phyloP scores from a whole-genome alignment of 192 early-diverging fungal genomes.

The Podochytrium sp. region DNA sequence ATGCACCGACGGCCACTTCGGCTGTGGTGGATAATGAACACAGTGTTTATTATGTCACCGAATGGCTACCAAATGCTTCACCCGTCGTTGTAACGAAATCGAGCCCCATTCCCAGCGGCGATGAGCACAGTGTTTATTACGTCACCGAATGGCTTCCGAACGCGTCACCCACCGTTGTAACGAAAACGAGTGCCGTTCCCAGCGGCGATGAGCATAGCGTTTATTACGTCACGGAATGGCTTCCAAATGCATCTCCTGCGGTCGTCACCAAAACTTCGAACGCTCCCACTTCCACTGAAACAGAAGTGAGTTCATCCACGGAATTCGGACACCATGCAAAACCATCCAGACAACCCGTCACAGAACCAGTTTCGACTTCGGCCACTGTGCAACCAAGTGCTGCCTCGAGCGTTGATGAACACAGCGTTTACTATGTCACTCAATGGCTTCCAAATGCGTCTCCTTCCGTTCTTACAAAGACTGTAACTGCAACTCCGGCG shows the following conservation, averaged over 20 bases:
- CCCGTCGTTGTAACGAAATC: neutral
- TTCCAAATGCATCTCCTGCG: neutral
- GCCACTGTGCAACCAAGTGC: neutral
- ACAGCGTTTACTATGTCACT: neutral
- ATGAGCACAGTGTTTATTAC: neutral
- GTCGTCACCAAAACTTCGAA: neutral
- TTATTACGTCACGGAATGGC: neutral
- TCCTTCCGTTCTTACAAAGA: neutral
- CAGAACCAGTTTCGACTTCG: neutral
- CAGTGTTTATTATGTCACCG: constrained; percentile 13
- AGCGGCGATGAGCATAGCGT: neutral
- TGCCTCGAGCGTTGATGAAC: neutral
- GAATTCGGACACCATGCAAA: neutral
- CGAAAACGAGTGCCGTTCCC: neutral
- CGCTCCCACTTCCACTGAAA: neutral
- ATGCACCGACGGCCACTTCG: neutral
- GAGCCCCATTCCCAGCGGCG: neutral
- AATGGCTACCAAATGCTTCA: neutral
- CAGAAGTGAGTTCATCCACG: neutral
- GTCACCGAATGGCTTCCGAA: neutral
- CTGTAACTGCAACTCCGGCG: neutral
- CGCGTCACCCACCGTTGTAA: neutral
- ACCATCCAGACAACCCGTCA: neutral
- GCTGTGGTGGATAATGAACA: neutral
- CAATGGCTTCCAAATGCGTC: neutral